A percentile compares a stretch with the other conserved stretches of the same genome.
Evolutionary conservation across 345 rosid species (phyloP).

Genomic region (Nephelium lappaceum): DNA sequence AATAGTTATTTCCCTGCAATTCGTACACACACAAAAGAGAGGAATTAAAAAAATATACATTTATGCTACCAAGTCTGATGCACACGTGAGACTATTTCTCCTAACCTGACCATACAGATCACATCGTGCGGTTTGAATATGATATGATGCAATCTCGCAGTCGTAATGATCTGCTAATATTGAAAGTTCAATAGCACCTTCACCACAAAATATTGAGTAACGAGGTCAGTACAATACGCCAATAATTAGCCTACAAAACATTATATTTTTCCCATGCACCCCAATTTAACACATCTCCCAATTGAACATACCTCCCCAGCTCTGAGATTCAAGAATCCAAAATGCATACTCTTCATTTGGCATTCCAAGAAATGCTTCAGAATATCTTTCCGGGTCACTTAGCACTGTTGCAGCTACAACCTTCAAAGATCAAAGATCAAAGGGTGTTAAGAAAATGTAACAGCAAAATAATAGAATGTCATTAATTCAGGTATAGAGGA

Average conservation of each 20-base stretch:
- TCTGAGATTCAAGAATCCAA: conserved; percentile 90
- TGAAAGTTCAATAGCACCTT: conserved; percentile 97
- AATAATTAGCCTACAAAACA: background rate
- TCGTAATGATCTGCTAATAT: conserved; percentile 82
- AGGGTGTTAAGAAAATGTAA: conserved; percentile 9
- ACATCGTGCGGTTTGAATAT: conserved; percentile 85
- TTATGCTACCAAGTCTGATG: background rate
- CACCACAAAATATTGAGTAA: conserved; percentile 8
- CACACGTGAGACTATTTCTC: conserved; percentile 5
- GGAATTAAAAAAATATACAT: background rate
- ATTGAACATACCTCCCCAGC: conserved; percentile 85
- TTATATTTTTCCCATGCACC: background rate
- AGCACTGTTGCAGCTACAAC: conserved; percentile 91
- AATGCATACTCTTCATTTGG: conserved; percentile 70
- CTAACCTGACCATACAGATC: conserved; percentile 95
- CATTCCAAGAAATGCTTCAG: conserved; percentile 88
- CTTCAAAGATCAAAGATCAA: conserved; percentile 36
- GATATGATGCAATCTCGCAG: conserved; percentile 86
- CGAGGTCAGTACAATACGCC: conserved; percentile 4
- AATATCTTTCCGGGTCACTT: conserved; percentile 70
- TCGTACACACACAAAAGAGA: background rate
- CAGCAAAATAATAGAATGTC: background rate
- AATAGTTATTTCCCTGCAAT: conserved; percentile 65
- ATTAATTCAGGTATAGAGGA: background rate
- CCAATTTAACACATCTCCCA: no score